A percentile compares a stretch with the other conserved stretches of the same genome.
Conservation (phyloP, 768 basidiomycete species). For the Rossbeevera mucosa region DNA sequence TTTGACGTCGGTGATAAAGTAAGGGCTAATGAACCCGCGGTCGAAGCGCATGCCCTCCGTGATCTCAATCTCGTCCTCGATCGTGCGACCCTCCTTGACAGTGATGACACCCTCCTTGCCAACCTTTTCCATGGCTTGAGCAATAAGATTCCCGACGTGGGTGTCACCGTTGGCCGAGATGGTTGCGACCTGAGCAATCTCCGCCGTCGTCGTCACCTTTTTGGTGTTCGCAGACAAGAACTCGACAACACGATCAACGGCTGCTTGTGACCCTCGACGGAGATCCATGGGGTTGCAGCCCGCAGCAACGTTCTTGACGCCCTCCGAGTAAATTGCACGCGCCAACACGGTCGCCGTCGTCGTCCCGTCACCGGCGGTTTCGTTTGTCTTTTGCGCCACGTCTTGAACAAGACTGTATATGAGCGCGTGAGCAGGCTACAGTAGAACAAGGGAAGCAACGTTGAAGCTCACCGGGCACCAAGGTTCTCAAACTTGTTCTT, state of each 20-base stretch:
- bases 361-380: constrained; percentile 95
- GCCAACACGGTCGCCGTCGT: constrained; percentile 97
- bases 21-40: constrained; percentile 95
- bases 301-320: constrained; percentile 98
- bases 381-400: constrained; percentile 95
- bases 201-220: constrained; percentile 93
- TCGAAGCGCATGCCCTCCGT: constrained; percentile 99
- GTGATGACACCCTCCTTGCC: constrained; percentile 99
- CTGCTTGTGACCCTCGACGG: constrained; percentile 94
- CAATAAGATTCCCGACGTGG: constrained; percentile 92
- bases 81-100: constrained; percentile 97
- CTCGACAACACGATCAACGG: constrained; percentile 91
- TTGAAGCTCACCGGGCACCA: constrained; percentile 74
- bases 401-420: constrained; percentile 79
- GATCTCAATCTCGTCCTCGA: constrained; percentile 98
- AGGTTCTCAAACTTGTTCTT: constrained; percentile 99
- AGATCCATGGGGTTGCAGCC: constrained; percentile 99
- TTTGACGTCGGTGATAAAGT: constrained; percentile 99
- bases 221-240: constrained; percentile 86
- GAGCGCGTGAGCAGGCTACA: constrained; percentile 6
- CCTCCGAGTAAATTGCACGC: constrained; percentile 96
- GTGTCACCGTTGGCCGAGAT: constrained; percentile 80
- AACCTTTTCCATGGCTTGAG: constrained; percentile 99
- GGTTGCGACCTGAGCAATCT: constrained; percentile 99
- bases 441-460: neutral